phyloP scores from a whole-genome alignment of 73 alveolate species.

The Paramecium tetraurelia region DNA sequence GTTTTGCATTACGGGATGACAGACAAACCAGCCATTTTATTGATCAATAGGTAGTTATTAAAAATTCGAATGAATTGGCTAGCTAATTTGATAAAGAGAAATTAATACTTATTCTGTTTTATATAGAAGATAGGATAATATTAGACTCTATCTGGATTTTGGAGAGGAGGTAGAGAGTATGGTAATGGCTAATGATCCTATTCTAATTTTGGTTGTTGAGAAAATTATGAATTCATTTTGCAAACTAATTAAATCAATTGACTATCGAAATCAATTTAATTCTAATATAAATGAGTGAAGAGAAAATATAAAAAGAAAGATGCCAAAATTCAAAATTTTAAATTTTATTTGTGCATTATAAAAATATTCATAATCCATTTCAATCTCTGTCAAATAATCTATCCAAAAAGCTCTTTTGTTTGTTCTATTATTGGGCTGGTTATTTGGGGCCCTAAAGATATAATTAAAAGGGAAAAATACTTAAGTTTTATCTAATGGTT shows the following conservation, averaged over 20 bases:
- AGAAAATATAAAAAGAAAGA: background rate
- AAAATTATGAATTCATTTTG: background rate
- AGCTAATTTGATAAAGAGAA: background rate
- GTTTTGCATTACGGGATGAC: background rate
- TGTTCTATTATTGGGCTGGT: background rate
- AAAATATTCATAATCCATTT: background rate
- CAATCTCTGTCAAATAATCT: constrained; percentile 46
- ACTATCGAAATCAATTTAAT: background rate
- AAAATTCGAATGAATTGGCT: background rate
- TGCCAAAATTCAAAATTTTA: background rate
- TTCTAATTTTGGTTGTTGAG: background rate
- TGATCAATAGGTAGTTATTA: background rate
- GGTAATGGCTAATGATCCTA: background rate
- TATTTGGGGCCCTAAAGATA: background rate
- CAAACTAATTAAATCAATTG: background rate
- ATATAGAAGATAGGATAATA: background rate
- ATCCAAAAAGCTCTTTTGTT: constrained; percentile 11
- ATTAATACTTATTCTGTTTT: background rate
- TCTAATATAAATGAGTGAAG: background rate
- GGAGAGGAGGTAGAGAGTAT: background rate
- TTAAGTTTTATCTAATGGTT: constrained; percentile 29
- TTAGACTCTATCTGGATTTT: background rate
- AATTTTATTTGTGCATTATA: background rate
- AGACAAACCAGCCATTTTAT: background rate
- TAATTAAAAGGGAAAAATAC: background rate